These are phyloP conservation scores for Trichoderma pleuroti DNA, from an alignment of 2,329 filamentous ascomycete genomes.

Conservation along the genomic window DNA sequence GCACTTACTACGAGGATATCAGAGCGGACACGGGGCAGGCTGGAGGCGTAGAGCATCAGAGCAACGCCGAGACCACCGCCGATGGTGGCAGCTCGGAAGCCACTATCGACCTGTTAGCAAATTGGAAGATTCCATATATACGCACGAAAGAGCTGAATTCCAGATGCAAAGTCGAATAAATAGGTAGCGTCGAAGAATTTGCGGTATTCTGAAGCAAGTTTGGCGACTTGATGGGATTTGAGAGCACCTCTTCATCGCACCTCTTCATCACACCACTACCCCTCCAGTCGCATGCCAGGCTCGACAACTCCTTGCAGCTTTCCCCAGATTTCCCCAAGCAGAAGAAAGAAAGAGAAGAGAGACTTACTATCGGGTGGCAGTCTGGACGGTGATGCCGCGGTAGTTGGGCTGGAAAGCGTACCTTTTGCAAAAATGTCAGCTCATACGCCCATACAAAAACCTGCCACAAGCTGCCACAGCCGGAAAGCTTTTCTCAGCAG, in stretches of 20 bases:
- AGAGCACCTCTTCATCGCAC: not conserved
- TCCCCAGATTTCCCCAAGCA: not conserved
- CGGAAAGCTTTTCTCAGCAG: slow-evolving; percentile 28
- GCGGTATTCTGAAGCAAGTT: not conserved
- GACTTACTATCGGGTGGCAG: slow-evolving; percentile 52
- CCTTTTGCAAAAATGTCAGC: slow-evolving; percentile 36
- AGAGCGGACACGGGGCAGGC: slow-evolving; percentile 56
- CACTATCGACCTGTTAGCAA: slow-evolving; percentile 36
- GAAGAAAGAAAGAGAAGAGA: not conserved
- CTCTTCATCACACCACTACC: not conserved
- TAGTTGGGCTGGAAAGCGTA: slow-evolving; percentile 58
- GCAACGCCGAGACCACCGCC: slow-evolving; percentile 56
- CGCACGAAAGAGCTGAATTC: slow-evolving; percentile 21
- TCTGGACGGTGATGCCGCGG: slow-evolving; percentile 42
- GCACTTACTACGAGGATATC: slow-evolving; percentile 57
- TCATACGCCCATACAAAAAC: not conserved
- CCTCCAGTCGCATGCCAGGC: not conserved
- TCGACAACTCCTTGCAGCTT: not conserved
- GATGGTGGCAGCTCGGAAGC: slow-evolving; percentile 50
- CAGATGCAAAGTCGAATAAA: not conserved
- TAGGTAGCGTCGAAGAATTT: no score
- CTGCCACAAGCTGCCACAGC: not conserved
- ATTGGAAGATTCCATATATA: not conserved
- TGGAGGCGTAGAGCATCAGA: slow-evolving; percentile 58
- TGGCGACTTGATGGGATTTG: not conserved